Base-by-base conservation (phyloP, 2,329 filamentous ascomycete species). In the Eutypa lata region DNA sequence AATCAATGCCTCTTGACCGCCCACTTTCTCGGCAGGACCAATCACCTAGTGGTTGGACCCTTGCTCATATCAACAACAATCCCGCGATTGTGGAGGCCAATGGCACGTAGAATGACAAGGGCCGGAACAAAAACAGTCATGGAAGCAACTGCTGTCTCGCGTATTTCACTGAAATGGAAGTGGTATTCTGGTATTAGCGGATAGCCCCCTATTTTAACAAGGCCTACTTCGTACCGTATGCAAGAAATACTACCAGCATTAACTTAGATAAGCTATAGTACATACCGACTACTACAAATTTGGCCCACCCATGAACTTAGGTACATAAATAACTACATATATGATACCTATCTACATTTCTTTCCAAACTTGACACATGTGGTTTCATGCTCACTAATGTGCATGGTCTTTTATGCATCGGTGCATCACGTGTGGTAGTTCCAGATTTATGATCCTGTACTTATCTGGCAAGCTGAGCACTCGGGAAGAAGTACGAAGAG, bases 1-100 rank as follows among this genome's bases (percentile, higher is more conserved):
- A 56, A 57, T 61, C 57, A 57, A 58, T 59, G 53, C 55, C 51
- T 53, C 55, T 53, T 53, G 54, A 52, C 42, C 22, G 22, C 22
- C 42, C 22, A 24, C 42, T 14, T 45, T 45, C 22, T 55, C 49
- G 46, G 43, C 35, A 33, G 33, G 50, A 42, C 58, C 60, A 62
- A 63, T 65, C 40, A 49, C 42, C 48, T 48, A 53, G 43, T 42
- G 37, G 47, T 46, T 37, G 48, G 42, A 54, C 51, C 56, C 57
- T 57, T 49, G 55, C 54, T 56, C 59, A 45, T 24, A 45, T 62
- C 56, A 57, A 61, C 59, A 58, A 61, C 55, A 60, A 59, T 57
- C 49, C 57, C 59, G 53, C 49, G 51, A 57, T 55, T 54, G 52
- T 58, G 61, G 57, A 60, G 59, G 57, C 51, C 58, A 62, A 60